phyloP scores from a whole-genome alignment of 2,329 filamentous ascomycete genomes.

The Penicillium olsonii region DNA sequence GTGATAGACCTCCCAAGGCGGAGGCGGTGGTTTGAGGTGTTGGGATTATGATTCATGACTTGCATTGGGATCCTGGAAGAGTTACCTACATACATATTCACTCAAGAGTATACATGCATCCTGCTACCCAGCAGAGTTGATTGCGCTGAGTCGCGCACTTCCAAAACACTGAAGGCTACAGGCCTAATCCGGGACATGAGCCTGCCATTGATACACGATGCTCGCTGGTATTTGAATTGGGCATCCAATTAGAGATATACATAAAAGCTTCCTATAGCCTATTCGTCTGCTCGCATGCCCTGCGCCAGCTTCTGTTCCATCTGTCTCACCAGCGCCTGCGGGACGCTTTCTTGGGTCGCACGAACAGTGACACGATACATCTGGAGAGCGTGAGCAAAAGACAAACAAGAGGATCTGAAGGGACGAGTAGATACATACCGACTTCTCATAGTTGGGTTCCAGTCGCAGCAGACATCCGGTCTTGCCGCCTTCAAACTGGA shows the following conservation, averaged over 20 bases:
- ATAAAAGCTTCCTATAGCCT: constrained; percentile 12
- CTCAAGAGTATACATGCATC: too few species aligned
- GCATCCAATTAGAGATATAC: constrained; percentile 23
- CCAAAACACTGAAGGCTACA: too few species aligned
- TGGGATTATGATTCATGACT: constrained; percentile 19
- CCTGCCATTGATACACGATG: too few species aligned
- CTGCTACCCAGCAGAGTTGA: too few species aligned
- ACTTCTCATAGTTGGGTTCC: constrained; percentile 89
- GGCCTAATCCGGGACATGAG: too few species aligned
- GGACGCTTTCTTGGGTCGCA: constrained; percentile 88
- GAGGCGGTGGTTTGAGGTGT: constrained; percentile 64
- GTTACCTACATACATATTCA: too few species aligned
- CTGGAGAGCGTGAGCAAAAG: constrained; percentile 48
- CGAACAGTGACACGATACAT: constrained; percentile 95
- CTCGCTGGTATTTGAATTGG: constrained; percentile 20
- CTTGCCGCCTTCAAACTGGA: constrained; percentile 77
- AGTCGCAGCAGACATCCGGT: constrained; percentile 90
- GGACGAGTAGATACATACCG: constrained; percentile 61
- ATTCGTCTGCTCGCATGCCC: constrained; percentile 36
- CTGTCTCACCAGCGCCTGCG: constrained; percentile 73
- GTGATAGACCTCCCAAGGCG: constrained; percentile 73
- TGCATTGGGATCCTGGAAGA: constrained; percentile 8
- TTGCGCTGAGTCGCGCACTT: too few species aligned
- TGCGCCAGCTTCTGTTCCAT: constrained; percentile 82
- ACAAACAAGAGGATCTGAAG: neutral